Evolutionary conservation across 192 early-diverging fungal species (phyloP).

Genomic region (Backusella morwellensis): DNA sequence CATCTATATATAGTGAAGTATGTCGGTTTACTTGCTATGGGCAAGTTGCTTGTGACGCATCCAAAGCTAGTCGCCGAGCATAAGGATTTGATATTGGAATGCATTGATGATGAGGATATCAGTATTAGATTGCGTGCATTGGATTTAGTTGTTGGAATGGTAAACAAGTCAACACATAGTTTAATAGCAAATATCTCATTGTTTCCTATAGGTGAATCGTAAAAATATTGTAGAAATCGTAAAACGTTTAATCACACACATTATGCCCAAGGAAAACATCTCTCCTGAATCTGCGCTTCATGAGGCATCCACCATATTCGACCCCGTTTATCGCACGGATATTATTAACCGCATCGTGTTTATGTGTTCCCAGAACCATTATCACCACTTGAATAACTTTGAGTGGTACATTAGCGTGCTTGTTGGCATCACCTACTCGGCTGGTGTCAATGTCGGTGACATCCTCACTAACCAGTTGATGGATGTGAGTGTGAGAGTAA

Average conservation of each 20-base stretch:
- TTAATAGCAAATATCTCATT: not conserved
- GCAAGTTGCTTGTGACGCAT: conserved; percentile 78
- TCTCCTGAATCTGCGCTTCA: conserved; percentile 22
- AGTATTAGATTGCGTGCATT: conserved; percentile 89
- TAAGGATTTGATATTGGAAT: conserved; percentile 79
- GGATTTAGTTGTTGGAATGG: conserved; percentile 85
- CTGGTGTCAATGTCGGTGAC: conserved; percentile 74
- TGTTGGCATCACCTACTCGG: conserved; percentile 71
- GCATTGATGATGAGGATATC: conserved; percentile 89
- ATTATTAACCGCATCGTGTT: conserved; percentile 80
- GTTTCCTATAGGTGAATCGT: conserved; percentile 57
- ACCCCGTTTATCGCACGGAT: conserved; percentile 73
- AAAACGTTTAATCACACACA: conserved; percentile 78
- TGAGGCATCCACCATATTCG: conserved; percentile 42
- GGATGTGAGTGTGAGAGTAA: conserved; percentile 88
- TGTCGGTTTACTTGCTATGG: conserved; percentile 84
- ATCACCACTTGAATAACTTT: conserved; percentile 84
- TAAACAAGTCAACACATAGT: conserved; percentile 17
- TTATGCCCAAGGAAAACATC: conserved; percentile 50
- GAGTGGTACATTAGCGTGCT: conserved; percentile 94
- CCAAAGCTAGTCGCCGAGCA: conserved; percentile 83
- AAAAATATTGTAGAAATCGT: conserved; percentile 80
- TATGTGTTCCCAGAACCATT: conserved; percentile 84
- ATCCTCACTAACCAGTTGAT: conserved; percentile 74
- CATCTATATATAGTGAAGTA: conserved; percentile 68